A percentile compares a stretch with the other conserved stretches of the same genome.
Conservation (phyloP, 2,329 filamentous ascomycete genomes). For the Aureobasidium sp. region DNA sequence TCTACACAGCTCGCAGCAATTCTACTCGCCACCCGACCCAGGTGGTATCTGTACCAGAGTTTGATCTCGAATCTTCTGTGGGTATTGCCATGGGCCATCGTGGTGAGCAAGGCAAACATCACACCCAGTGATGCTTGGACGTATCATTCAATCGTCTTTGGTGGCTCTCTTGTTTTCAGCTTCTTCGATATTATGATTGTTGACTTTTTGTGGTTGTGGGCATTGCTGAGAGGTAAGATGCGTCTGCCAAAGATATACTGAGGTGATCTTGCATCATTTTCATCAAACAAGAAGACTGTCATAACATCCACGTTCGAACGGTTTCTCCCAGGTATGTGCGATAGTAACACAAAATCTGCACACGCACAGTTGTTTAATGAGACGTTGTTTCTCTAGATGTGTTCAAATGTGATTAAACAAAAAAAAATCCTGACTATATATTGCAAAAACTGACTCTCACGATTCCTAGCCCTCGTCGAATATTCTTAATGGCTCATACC, state of each 20-base stretch:
- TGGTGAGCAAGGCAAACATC: constrained; percentile 45
- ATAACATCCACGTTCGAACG: neutral
- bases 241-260: constrained; percentile 7
- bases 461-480: too few relatives aligned
- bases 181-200: constrained; percentile 51
- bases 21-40: constrained; percentile 55
- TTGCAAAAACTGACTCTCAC: too few relatives aligned
- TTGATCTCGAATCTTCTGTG: constrained; percentile 60
- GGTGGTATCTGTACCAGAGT: constrained; percentile 63
- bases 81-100: constrained; percentile 65
- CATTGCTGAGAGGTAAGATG: constrained; percentile 39
- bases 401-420: too few relatives aligned
- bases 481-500: too few relatives aligned
- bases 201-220: constrained; percentile 46
- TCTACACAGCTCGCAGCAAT: constrained; percentile 60
- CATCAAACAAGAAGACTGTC: neutral
- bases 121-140: constrained; percentile 55
- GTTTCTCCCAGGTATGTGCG: neutral
- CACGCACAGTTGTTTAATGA: too few relatives aligned
- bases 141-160: constrained; percentile 61
- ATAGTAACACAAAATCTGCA: too few relatives aligned
- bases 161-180: constrained; percentile 60
- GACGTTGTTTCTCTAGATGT: too few relatives aligned
- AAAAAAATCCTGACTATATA: too few relatives aligned
- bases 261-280: neutral